These are phyloP conservation scores for Blastobotrys capitulatus DNA, from an alignment of 1,139 yeast species.

Conservation along the genomic window DNA sequence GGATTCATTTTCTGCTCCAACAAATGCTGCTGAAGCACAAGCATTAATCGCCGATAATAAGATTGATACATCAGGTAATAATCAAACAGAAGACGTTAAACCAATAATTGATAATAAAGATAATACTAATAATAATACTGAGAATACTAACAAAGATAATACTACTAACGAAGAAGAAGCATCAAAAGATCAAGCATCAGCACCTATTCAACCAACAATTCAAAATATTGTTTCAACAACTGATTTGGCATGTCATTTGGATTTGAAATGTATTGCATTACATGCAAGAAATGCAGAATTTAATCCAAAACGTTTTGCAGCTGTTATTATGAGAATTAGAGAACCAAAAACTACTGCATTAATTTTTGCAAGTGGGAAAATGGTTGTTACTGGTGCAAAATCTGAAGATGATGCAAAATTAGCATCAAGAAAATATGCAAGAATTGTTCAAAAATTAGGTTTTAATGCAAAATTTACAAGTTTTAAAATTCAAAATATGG, in stretches of 20 bases:
- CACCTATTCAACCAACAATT: constrained; percentile 17
- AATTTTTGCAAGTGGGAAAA: constrained; percentile 96
- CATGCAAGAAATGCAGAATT: constrained; percentile 99
- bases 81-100: background rate
- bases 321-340: constrained; percentile 98
- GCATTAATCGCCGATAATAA: constrained; percentile 66
- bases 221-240: constrained; percentile 91
- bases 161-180: constrained; percentile 18
- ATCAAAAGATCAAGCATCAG: constrained; percentile 12
- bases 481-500: constrained; percentile 95
- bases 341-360: constrained; percentile 98
- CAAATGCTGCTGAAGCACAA: constrained; percentile 76
- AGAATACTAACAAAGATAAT: constrained; percentile 12
- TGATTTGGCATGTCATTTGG: constrained; percentile 90
- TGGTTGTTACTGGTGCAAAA: constrained; percentile 99
- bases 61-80: constrained; percentile 26
- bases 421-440: constrained; percentile 95
- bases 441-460: constrained; percentile 96
- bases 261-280: constrained; percentile 91
- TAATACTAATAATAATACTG: no score
- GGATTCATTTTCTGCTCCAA: constrained; percentile 73
- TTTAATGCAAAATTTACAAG: constrained; percentile 90
- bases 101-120: constrained; percentile 8
- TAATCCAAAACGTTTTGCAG: constrained; percentile 78
- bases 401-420: constrained; percentile 96